phyloP scores from a whole-genome alignment of 2,329 filamentous ascomycete species.

The Leptographium galeiforme region DNA sequence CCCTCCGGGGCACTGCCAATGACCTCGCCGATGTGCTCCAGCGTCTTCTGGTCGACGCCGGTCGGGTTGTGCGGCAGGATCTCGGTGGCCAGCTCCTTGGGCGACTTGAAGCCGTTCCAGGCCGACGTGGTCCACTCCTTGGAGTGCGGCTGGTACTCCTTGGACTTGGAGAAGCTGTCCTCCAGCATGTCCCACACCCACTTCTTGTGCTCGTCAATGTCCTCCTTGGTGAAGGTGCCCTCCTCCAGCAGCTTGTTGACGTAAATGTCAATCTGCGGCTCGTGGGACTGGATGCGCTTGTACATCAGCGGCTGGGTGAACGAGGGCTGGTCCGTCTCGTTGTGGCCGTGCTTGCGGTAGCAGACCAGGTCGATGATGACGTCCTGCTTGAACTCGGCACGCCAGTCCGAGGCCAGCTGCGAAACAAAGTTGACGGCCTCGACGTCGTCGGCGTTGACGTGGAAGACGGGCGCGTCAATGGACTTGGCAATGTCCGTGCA shows the following conservation, averaged over 20 bases:
- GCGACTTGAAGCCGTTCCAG: conserved; percentile 99
- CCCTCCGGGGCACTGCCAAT: conserved; percentile 70
- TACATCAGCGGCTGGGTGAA: conserved; percentile 99
- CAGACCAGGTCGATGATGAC: conserved; percentile 97
- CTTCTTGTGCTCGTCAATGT: conserved; percentile 97
- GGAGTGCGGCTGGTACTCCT: conserved; percentile 89
- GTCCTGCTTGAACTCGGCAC: conserved; percentile 95
- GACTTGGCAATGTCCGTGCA: conserved; percentile 99
- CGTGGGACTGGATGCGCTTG: conserved; percentile 83
- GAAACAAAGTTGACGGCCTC: conserved; percentile 98
- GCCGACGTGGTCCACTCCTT: conserved; percentile 98
- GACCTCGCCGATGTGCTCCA: conserved; percentile 70
- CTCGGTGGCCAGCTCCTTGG: conserved; percentile 92
- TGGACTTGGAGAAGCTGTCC: conserved; percentile 93
- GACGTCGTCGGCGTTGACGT: conserved; percentile 97
- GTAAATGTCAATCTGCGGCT: conserved; percentile 80
- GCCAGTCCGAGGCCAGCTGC: conserved; percentile 94
- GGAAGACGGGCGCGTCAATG: conserved; percentile 96
- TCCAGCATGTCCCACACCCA: conserved; percentile 99
- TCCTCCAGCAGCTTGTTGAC: conserved; percentile 81
- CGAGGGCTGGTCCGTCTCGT: conserved; percentile 97
- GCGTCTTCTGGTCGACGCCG: conserved; percentile 55
- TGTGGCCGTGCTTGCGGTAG: conserved; percentile 98
- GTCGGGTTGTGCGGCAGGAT: conserved; percentile 86
- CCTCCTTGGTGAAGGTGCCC: conserved; percentile 91